These are phyloP conservation scores for Solanum clarkiae DNA, from an alignment of 257 asterid species.

Conservation along the genomic window DNA sequence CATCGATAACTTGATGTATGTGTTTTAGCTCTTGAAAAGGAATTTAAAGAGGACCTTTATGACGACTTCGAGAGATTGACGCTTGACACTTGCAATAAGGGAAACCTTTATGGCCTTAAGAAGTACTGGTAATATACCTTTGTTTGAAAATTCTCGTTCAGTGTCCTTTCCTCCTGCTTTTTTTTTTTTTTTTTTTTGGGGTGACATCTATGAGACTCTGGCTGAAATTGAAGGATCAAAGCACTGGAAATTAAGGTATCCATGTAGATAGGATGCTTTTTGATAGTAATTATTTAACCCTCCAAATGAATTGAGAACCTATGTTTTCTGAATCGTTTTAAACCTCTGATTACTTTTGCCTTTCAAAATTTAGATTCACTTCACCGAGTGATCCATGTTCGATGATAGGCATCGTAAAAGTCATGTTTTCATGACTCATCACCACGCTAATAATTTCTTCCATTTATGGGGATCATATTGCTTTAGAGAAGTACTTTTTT, in stretches of 20 bases:
- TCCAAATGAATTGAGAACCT: not conserved
- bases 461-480: not conserved
- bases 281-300: not conserved
- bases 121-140: slow-evolving; percentile 60
- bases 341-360: not conserved
- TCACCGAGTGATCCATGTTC: not conserved
- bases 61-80: slow-evolving; percentile 70
- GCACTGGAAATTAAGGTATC: not conserved
- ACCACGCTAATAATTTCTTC: too few species aligned
- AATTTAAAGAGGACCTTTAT: slow-evolving; percentile 55
- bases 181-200: not conserved
- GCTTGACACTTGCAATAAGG: slow-evolving; percentile 51
- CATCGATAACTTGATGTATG: too few species aligned
- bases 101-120: slow-evolving; percentile 82
- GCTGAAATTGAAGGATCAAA: not conserved
- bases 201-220: not conserved
- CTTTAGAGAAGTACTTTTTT: not conserved
- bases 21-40: slow-evolving; percentile 29
- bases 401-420: not conserved
- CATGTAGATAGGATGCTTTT: not conserved
- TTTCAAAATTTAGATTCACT: not conserved
- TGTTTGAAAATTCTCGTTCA: not conserved
- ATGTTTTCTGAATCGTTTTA: not conserved
- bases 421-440: too few species aligned
- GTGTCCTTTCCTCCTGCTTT: not conserved